Percentiles rank a stretch among this genome's conserved stretches.
Evolutionary conservation across 202 grass and related monocot species (phyloP).

Genomic region (Schoenoplectus triqueter): DNA sequence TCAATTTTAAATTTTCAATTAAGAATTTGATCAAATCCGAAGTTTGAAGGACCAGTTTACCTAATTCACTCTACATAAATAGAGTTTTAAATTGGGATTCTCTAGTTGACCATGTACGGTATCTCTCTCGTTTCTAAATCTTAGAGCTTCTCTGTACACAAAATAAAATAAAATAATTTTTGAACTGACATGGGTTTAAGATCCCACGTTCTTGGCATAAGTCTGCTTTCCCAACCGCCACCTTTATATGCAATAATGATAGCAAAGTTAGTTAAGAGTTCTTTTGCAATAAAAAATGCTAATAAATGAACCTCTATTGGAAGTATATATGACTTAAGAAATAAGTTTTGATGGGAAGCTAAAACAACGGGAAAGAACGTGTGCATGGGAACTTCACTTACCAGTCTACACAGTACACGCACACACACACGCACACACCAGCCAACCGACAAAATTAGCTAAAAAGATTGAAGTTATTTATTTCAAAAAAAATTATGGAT

Average conservation of each 20-base stretch:
- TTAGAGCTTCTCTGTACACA: slow-evolving; percentile 1
- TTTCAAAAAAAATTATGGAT: neutral
- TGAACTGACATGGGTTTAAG: slow-evolving; percentile 29
- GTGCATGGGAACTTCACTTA: neutral
- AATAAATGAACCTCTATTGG: slow-evolving; percentile 24
- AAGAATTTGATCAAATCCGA: neutral
- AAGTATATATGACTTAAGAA: slow-evolving; percentile 29
- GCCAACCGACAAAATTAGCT: slow-evolving; percentile 2
- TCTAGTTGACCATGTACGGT: slow-evolving; percentile 20
- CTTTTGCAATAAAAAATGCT: slow-evolving; percentile 22
- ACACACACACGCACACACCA: neutral
- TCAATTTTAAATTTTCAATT: neutral
- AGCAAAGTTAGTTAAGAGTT: slow-evolving; percentile 36
- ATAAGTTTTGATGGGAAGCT: slow-evolving; percentile 35
- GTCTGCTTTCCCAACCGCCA: slow-evolving; percentile 32
- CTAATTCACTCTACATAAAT: neutral
- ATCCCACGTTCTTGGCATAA: slow-evolving; percentile 45
- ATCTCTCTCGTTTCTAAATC: slow-evolving; percentile 29
- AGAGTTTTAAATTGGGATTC: slow-evolving; percentile 27
- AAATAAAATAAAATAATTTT: slow-evolving; percentile 21
- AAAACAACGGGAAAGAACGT: slow-evolving; percentile 20
- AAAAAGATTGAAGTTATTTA: neutral
- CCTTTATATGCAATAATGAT: slow-evolving; percentile 39
- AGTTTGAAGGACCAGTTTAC: slow-evolving; percentile 21
- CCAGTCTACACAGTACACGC: neutral